Evolutionary conservation across 768 basidiomycete genomes (phyloP), one percentile per base, ranked within the genome.

Genomic region (Trametes villosa): DNA sequence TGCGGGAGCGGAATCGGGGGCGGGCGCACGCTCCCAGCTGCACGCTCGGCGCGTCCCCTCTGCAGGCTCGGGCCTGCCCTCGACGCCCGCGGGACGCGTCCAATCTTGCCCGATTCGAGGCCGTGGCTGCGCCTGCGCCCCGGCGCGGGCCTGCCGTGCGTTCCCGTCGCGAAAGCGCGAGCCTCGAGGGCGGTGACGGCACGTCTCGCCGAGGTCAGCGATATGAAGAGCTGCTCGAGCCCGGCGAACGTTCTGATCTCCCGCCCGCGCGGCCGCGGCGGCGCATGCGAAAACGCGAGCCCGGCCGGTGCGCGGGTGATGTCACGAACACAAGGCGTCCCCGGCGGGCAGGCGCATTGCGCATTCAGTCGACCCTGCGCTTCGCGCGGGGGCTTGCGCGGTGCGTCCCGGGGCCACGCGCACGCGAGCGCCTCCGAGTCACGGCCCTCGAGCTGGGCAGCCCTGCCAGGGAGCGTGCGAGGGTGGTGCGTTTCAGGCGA

Each of bases 151-250:
- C 31, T 55, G 60, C 53, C 53, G 60, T 50, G 53, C n/a, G 38
- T 49, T 49, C 53, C 60, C 53, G 47, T 54, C 53, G 40, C 55
- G 42, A 33, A 24, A 57, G 24, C 40, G 41, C n/a, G 41, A 49
- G 46, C n/a, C 36, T 38, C 15, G 36, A 46, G 42, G 36, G 20
- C 34, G 33, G 45, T 52, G 55, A 56, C 60, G 60, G 60, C 60
- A 55, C 54, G 55, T 47, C 33, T 62, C 42, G 54, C 60, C 60
- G 60, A 62, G 60, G 42, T 52, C 49, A 57, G 60, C 60, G 60
- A 62, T 57, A 62, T 62, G 60, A 62, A 62, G 22, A 15, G 36
- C 49, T 52, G 50, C 47, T 45, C 60, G 55, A 57, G 27, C 48
- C 18, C 53, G 26, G 17, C 55, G 49, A 55, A 53, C 24, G 61